Conservation (phyloP, 139 green algal genomes). For the Tetraselmis chui region DNA sequence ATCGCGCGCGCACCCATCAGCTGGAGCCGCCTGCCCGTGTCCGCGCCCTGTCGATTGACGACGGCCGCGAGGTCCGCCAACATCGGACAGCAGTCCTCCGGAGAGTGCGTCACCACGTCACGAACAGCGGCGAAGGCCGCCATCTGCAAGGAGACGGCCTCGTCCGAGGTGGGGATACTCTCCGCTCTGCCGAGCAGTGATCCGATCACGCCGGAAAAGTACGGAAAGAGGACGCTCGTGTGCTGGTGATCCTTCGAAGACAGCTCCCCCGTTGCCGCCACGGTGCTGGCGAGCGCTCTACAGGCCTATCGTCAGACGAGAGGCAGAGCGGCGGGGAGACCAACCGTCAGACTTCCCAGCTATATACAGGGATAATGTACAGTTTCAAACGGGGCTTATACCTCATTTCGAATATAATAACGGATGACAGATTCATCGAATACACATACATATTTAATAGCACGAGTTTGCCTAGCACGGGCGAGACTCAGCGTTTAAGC, state of each 20-base stretch:
- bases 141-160: not conserved
- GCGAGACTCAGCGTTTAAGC: too few relatives aligned
- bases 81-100: not conserved
- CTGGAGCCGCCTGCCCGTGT: not conserved
- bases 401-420: too few relatives aligned
- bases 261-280: not conserved
- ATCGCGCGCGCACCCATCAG: not conserved
- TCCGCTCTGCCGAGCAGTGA: not conserved
- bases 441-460: too few relatives aligned
- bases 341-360: too few relatives aligned
- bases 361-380: too few relatives aligned
- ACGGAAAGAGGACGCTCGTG: not conserved
- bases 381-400: too few relatives aligned
- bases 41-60: not conserved
- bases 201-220: not conserved
- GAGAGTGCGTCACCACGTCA: not conserved
- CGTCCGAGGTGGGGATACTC: not conserved
- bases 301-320: too few relatives aligned
- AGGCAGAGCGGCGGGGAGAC: not conserved
- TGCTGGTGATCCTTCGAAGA: not conserved
- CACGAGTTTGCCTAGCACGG: too few relatives aligned
- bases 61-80: not conserved
- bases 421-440: too few relatives aligned
- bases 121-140: not conserved
- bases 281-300: not conserved